These are phyloP conservation scores for Colletotrichum paranaense DNA, from an alignment of 2,329 filamentous ascomycete genomes.

Conservation along the genomic window DNA sequence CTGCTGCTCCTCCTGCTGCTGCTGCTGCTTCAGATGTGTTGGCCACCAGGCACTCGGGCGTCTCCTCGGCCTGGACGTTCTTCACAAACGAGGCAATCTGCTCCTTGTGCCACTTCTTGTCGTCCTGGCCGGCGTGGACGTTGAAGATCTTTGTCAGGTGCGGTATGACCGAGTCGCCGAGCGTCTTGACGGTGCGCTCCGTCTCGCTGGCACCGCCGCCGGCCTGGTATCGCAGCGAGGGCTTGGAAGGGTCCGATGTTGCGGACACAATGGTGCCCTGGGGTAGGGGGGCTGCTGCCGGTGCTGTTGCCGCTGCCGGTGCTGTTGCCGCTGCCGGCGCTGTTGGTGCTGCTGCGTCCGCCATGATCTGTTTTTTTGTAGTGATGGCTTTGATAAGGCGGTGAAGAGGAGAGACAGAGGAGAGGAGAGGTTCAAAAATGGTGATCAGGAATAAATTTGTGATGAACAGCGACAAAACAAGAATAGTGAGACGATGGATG, in stretches of 20 bases:
- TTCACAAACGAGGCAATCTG: conserved; percentile 59
- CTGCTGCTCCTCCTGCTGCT: conserved; percentile 37
- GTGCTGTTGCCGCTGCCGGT: background rate
- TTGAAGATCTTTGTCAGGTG: conserved; percentile 61
- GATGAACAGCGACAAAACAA: background rate
- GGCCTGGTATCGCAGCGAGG: conserved; percentile 46
- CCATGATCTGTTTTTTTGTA: conserved; percentile 7
- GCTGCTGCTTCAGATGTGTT: conserved; percentile 38
- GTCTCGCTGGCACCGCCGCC: conserved; percentile 60
- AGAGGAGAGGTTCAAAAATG: background rate
- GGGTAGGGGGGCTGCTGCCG: background rate
- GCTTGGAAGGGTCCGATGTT: background rate
- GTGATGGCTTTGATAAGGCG: conserved; percentile 1
- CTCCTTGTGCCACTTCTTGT: conserved; percentile 56
- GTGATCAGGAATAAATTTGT: background rate
- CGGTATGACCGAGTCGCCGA: conserved; percentile 53
- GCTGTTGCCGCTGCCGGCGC: background rate
- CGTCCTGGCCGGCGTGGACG: conserved; percentile 52
- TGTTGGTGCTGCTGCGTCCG: conserved; percentile 12
- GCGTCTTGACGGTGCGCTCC: conserved; percentile 51
- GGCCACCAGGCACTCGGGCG: conserved; percentile 17
- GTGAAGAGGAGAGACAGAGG: background rate
- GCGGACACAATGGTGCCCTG: background rate
- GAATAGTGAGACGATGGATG: conserved; percentile 19
- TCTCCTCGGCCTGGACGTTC: conserved; percentile 55